These are phyloP conservation scores for Penicillium palitans DNA, from an alignment of 2,329 filamentous ascomycete species.

Conservation along the genomic window DNA sequence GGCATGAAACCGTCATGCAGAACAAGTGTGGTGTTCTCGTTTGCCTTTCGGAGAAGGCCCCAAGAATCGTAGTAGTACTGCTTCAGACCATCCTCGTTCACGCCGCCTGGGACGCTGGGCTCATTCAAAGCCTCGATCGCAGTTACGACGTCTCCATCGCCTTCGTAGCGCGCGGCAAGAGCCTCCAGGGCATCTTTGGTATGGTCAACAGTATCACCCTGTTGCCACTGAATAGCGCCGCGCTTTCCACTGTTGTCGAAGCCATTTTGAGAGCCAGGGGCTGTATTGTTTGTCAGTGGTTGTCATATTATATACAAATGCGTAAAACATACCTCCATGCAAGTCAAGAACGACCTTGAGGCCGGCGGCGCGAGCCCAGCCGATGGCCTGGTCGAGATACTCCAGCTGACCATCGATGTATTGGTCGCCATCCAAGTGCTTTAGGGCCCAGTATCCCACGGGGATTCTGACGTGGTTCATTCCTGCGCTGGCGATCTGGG, in stretches of 20 bases:
- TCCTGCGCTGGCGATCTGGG: slow-evolving; percentile 56
- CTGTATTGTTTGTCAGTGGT: slow-evolving; percentile 30
- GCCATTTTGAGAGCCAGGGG: slow-evolving; percentile 64
- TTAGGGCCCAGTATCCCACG: slow-evolving; percentile 65
- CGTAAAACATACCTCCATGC: slow-evolving; percentile 57
- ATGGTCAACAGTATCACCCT: slow-evolving; percentile 35
- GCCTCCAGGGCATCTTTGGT: slow-evolving; percentile 57
- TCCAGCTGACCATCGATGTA: slow-evolving; percentile 63
- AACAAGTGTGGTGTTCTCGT: slow-evolving; percentile 53
- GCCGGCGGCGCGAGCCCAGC: slow-evolving; percentile 58
- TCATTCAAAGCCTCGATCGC: slow-evolving; percentile 51
- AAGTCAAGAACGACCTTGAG: slow-evolving; percentile 68
- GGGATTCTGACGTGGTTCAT: slow-evolving; percentile 66
- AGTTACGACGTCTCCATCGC: slow-evolving; percentile 59
- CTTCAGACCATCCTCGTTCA: slow-evolving; percentile 48
- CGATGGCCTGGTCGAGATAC: slow-evolving; percentile 58
- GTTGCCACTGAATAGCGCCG: slow-evolving; percentile 42
- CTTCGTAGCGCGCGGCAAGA: slow-evolving; percentile 60
- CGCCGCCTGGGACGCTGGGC: slow-evolving; percentile 40
- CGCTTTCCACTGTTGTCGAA: slow-evolving; percentile 65
- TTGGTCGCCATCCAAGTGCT: slow-evolving; percentile 55
- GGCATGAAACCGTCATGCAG: slow-evolving; percentile 52
- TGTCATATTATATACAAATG: neutral
- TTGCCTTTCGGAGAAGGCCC: slow-evolving; percentile 46
- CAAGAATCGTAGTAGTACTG: slow-evolving; percentile 59